These are phyloP conservation scores for Parmelia sp. DNA, from an alignment of 495 filamentous ascomycete species.

Conservation along the genomic window DNA sequence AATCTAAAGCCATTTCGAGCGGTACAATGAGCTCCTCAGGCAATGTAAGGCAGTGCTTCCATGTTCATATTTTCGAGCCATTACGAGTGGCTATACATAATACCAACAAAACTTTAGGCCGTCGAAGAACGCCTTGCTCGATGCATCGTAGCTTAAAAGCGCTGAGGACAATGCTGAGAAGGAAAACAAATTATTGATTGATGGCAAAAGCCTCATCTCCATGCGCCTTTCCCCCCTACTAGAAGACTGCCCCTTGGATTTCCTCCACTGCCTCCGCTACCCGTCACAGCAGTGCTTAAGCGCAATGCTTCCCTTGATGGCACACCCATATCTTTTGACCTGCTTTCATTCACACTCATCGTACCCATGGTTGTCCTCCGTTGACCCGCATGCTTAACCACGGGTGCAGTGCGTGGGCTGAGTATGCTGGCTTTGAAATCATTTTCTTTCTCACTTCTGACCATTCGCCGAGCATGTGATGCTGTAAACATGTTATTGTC, in stretches of 20 bases:
- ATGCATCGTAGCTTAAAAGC: background rate
- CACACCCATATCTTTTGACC: conserved; percentile 41
- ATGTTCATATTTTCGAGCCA: background rate
- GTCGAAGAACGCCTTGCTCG: conserved; percentile 12
- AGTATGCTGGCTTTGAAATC: conserved; percentile 53
- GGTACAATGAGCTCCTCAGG: background rate
- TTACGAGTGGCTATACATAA: background rate
- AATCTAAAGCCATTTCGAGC: background rate
- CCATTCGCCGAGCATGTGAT: conserved; percentile 64
- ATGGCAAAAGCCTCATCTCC: conserved; percentile 21
- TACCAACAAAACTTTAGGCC: background rate
- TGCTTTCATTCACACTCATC: conserved; percentile 31
- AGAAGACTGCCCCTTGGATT: conserved; percentile 25
- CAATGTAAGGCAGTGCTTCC: background rate
- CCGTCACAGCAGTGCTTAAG: conserved; percentile 34
- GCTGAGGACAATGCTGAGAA: background rate
- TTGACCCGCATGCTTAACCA: conserved; percentile 53
- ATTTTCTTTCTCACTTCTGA: conserved; percentile 56
- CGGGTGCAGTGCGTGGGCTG: conserved; percentile 57
- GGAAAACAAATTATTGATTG: background rate
- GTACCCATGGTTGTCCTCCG: conserved; percentile 46
- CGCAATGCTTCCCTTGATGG: conserved; percentile 41
- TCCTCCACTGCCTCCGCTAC: conserved; percentile 21
- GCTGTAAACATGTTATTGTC: conserved; percentile 61
- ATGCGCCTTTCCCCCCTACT: conserved; percentile 22